Base-by-base conservation (phyloP, 495 filamentous ascomycete species). In the Bathelium albidoporum region DNA sequence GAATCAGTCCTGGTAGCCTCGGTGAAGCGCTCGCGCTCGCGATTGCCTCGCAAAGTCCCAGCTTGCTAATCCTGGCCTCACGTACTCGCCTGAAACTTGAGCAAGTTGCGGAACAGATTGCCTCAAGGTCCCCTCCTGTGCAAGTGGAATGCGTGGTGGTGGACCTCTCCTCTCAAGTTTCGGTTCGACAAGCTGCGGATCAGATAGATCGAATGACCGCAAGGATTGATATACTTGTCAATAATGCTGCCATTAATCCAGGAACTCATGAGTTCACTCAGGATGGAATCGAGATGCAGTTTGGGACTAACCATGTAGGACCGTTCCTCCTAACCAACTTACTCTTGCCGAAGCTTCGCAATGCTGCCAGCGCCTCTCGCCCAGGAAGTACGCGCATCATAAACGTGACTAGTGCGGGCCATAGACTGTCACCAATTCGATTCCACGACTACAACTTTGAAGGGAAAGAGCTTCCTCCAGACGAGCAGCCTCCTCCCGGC, bases 21-120 rank as follows among this genome's bases (percentile, higher is more conserved):
- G 83, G 82, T 2, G 77, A 78, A 39, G 71, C 78, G 0, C 82
- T 80, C 14, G 81, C 79, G 1, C 41, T 79, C 1, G 78, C 82
- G 14, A 76, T 85, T 41, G 83, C 82, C 12, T 80, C 80, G 0
- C 81, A 85, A 63, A 59, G 65, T 0, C 83, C 83, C 0, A 67
- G 66, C 0, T 74, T 77, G 5, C 71, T 86, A 1, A 79, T 86
- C 61, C 73, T 85, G 11, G 81, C 79, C 2, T 85, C 83, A 0
- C 77, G 82, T 0, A 83, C 81, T 7, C 73, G 68, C 36, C 59
- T 73, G 39, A 82, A 80, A 60, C 71, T 85, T n/a, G 73, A 82
- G 18, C 59, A 75, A 45, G 80, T 83, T 1, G 76, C 74, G 16
- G 60, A 71, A 10, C 62, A 75, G 10, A 77, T 84, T 61, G 62